Percentiles rank a stretch among this genome's conserved stretches.
Evolutionary conservation across 306 rosid genomes (phyloP).

Genomic region (Quercus ilex): DNA sequence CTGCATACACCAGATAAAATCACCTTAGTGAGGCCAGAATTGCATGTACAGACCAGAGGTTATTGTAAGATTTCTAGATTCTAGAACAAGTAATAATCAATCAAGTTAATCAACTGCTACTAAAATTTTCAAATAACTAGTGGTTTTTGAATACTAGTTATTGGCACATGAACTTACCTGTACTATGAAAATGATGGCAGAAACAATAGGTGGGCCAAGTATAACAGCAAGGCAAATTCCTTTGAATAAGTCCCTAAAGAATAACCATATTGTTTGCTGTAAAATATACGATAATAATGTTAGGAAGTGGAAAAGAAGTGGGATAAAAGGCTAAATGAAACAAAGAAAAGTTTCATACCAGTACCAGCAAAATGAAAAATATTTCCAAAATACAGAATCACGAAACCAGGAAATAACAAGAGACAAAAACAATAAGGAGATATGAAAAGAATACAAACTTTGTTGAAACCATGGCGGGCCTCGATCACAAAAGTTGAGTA

Average conservation of each 20-base stretch:
- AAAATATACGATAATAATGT: conserved; percentile 27
- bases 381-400: conserved; percentile 4
- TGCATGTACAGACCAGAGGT: conserved; percentile 1
- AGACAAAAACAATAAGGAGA: background rate
- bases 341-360: background rate
- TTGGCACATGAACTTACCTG: conserved; percentile 49
- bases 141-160: background rate
- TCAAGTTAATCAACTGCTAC: conserved; percentile 10
- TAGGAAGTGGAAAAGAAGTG: conserved; percentile 9
- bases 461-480: conserved; percentile 91
- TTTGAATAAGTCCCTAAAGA: conserved; percentile 89
- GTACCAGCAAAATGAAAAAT: conserved; percentile 13
- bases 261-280: conserved; percentile 95
- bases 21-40: conserved; percentile 1
- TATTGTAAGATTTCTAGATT: conserved; percentile 13
- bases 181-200: conserved; percentile 83
- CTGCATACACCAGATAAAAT: conserved; percentile 49
- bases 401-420: conserved; percentile 7
- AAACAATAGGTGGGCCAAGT: conserved; percentile 89
- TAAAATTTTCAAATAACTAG: conserved; percentile 14
- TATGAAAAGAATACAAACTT: conserved; percentile 43
- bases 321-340: background rate
- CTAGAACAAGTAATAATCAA: background rate
- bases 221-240: conserved; percentile 58
- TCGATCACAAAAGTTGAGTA: conserved; percentile 98